Base-by-base conservation (phyloP, 345 rosid genomes). In the Aurinia saxatilis region DNA sequence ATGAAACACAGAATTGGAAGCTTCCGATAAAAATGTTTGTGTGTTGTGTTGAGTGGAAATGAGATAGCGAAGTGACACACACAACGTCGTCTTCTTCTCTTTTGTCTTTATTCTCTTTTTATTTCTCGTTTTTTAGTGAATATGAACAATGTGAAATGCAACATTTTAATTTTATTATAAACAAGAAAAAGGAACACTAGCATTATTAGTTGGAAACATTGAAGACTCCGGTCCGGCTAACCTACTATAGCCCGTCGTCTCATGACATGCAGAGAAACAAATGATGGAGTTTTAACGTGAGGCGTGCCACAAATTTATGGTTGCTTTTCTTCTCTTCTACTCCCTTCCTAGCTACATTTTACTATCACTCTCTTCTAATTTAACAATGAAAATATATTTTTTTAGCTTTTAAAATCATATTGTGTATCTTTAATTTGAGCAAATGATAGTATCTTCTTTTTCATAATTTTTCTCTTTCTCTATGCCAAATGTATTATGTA, bases 61-160 rank as follows among this genome's bases (percentile, higher is more conserved):
- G n/a, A 6, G 59, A 69, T 44, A 44, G 34, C 41, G 62, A 61
- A 36, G 67, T 69, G 67, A n/a, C n/a, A n/a, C n/a, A 69, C 73
- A 60, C 49, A 14, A 33, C 67, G 5, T 68, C 61, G 50, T 52
- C 55, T 52, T 51, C 62, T 13, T 52, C 62, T 60, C 61, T n/a
- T 60, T 69, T 69, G 67, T 61, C 73, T 44, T 25, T 2, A 27
- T 47, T 29, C 25, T 52, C 4, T 30, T 7, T 18, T n/a, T n/a
- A n/a, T n/a, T n/a, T n/a, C n/a, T n/a, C n/a, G n/a, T n/a, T n/a
- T n/a, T n/a, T n/a, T n/a, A n/a, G n/a, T n/a, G n/a, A n/a, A n/a
- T n/a, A n/a, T n/a, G 5, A 31, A 53, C 10, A 44, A 18, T 12
- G 13, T 33, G 15, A 7, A n/a, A n/a, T n/a, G n/a, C n/a, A n/a